Evolutionary conservation across 75 land plant genomes (phyloP).

Genomic region (Selaginella tamariscina): DNA sequence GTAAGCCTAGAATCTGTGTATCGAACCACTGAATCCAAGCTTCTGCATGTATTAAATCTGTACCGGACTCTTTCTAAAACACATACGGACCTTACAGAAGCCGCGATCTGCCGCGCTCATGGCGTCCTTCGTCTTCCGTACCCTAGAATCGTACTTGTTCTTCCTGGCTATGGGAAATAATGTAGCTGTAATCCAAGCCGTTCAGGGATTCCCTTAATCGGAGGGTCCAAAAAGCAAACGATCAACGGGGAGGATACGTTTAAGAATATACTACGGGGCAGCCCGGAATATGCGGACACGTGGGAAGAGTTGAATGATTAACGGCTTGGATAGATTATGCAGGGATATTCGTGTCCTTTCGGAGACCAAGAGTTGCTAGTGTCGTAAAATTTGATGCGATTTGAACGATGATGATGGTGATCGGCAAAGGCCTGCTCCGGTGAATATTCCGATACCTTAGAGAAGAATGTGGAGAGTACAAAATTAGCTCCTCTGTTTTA

Average conservation of each 20-base stretch:
- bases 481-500: no score
- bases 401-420: background rate
- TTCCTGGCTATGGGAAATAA: background rate
- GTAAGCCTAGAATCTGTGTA: background rate
- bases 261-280: no score
- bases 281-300: no score
- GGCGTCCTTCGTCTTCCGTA: background rate
- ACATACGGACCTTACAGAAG: no score
- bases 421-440: background rate
- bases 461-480: background rate
- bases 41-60: background rate
- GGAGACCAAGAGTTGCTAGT: background rate
- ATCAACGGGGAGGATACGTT: no score
- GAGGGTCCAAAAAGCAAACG: no score
- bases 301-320: background rate
- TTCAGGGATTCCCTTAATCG: background rate
- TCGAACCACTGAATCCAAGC: background rate
- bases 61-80: no score
- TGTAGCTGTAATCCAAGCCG: background rate
- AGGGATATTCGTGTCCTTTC: background rate
- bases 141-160: conserved; percentile 1
- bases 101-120: background rate
- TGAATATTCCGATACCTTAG: background rate
- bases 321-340: background rate
- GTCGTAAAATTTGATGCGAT: background rate